A percentile compares a stretch with the other conserved stretches of the same genome.
phyloP scores from a whole-genome alignment of 208 protist species.

The Leishmania mexicana region DNA sequence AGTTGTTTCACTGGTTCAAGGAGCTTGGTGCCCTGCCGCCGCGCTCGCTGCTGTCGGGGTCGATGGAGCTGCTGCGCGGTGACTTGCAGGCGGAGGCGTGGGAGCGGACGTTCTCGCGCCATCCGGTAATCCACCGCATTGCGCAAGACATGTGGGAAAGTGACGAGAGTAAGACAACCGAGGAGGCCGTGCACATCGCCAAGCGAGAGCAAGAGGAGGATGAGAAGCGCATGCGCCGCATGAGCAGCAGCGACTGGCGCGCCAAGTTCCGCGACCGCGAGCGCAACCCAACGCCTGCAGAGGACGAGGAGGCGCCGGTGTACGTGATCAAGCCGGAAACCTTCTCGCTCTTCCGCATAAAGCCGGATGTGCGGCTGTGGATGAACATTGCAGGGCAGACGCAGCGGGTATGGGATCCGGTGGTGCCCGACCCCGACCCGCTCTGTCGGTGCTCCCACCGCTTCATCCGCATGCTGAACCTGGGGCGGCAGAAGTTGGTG shows the following conservation, averaged over 20 bases:
- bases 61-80: conserved; percentile 66
- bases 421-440: conserved; percentile 64
- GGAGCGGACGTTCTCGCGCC: conserved; percentile 68
- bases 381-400: conserved; percentile 66
- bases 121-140: conserved; percentile 79
- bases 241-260: conserved; percentile 90
- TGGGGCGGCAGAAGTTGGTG: conserved; percentile 83
- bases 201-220: conserved; percentile 80
- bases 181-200: conserved; percentile 71
- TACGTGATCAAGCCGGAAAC: conserved; percentile 88
- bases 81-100: conserved; percentile 81
- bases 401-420: conserved; percentile 84
- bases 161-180: conserved; percentile 68
- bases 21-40: conserved; percentile 83
- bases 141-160: conserved; percentile 88
- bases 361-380: conserved; percentile 78
- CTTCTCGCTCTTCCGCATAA: conserved; percentile 77
- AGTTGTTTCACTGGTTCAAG: conserved; percentile 92
- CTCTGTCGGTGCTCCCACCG: conserved; percentile 75
- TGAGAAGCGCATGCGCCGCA: conserved; percentile 87
- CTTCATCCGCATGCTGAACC: conserved; percentile 86
- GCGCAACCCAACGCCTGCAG: conserved; percentile 75
- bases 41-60: conserved; percentile 71
- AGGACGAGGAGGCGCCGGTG: conserved; percentile 82
- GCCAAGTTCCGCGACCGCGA: conserved; percentile 83